Conservation (phyloP, 345 rosid genomes). For the Limnanthes douglasii region DNA sequence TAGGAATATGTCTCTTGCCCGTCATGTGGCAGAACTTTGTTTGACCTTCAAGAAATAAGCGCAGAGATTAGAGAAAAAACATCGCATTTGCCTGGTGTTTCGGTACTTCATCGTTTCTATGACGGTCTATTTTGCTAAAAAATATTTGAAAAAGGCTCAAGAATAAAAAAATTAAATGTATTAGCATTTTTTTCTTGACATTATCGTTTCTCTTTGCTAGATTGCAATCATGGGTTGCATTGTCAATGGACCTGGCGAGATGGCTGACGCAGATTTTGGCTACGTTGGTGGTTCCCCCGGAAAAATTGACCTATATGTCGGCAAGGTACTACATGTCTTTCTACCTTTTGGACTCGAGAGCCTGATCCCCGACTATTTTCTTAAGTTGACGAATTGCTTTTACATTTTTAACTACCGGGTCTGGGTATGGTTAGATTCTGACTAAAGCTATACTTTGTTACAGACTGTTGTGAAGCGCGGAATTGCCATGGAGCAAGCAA, state of each 20-base stretch:
- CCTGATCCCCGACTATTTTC: neutral
- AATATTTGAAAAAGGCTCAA: too few species aligned
- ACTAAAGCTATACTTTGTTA: constrained; percentile 6
- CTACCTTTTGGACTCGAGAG: neutral
- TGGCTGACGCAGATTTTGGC: constrained; percentile 99
- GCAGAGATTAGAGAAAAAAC: constrained; percentile 90
- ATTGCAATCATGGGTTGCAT: constrained; percentile 99
- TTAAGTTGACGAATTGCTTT: constrained; percentile 6
- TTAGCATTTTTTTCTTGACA: too few species aligned
- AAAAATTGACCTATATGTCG: constrained; percentile 89
- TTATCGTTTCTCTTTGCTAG: constrained; percentile 14
- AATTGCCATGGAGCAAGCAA: constrained; percentile 74
- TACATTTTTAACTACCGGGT: neutral
- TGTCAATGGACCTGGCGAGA: constrained; percentile 97
- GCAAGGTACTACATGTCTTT: constrained; percentile 40
- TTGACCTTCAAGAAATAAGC: constrained; percentile 94
- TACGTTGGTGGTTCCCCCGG: constrained; percentile 98
- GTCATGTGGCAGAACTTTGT: constrained; percentile 92
- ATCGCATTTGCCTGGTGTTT: constrained; percentile 91
- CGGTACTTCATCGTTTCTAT: constrained; percentile 30
- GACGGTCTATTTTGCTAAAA: neutral
- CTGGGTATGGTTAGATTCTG: neutral
- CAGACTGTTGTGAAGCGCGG: constrained; percentile 98
- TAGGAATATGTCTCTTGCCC: constrained; percentile 98
- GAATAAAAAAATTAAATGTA: too few species aligned